Conservation (phyloP, 768 basidiomycete species). For the Cystofilobasidium capitatum region DNA sequence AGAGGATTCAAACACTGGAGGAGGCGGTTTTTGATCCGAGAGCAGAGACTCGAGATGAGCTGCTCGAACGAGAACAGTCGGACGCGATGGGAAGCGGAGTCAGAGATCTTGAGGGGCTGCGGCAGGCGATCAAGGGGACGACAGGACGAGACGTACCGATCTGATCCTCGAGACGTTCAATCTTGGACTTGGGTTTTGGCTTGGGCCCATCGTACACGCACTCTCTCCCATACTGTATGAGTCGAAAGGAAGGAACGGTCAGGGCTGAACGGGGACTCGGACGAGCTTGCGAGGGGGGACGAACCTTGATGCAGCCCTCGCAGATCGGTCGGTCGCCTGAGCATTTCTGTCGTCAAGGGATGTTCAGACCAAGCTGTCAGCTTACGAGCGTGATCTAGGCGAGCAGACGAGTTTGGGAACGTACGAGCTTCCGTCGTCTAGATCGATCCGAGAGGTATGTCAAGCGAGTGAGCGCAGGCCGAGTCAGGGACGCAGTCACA, state of each 20-base stretch:
- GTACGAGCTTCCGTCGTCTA: neutral
- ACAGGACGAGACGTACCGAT: no score
- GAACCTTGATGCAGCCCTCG: constrained; percentile 4
- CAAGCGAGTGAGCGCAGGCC: neutral
- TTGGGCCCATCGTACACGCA: neutral
- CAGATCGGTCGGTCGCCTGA: neutral
- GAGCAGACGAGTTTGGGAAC: neutral
- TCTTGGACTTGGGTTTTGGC: neutral
- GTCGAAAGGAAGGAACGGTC: no score
- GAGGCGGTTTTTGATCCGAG: no score
- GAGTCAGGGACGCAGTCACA: neutral
- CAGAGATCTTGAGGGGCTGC: no score
- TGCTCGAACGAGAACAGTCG: no score
- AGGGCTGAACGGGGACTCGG: neutral
- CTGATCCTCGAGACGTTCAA: neutral
- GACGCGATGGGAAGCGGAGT: no score
- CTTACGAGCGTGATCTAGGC: neutral
- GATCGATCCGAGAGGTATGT: neutral
- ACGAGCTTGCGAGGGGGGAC: neutral
- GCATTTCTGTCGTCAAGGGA: no score
- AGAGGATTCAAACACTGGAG: no score
- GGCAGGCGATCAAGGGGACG: no score
- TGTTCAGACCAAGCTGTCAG: neutral
- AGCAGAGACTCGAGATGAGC: no score
- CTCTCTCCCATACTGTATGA: neutral